phyloP scores from a whole-genome alignment of 805 yeast genomes.

The Cyberlindnera sargentensis region DNA sequence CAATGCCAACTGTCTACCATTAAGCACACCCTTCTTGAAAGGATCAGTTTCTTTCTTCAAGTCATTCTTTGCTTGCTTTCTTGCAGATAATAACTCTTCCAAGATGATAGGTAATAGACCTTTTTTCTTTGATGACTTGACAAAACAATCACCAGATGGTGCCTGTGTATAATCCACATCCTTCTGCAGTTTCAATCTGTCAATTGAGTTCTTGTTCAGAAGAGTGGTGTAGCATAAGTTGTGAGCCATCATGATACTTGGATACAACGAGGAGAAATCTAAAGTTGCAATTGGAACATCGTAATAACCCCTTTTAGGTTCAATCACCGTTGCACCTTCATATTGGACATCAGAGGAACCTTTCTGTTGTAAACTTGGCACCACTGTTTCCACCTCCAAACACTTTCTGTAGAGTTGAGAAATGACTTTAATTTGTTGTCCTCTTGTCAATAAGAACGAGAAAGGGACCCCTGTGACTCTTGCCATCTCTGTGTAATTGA shows the following conservation, averaged over 20 bases:
- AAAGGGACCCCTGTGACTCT: slow-evolving; percentile 99
- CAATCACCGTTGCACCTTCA: slow-evolving; percentile 99
- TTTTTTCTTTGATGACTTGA: slow-evolving; percentile 56
- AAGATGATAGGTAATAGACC: slow-evolving; percentile 92
- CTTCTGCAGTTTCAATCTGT: slow-evolving; percentile 52
- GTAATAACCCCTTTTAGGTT: slow-evolving; percentile 91
- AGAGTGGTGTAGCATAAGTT: slow-evolving; percentile 93
- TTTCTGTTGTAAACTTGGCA: slow-evolving; percentile 77
- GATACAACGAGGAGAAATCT: slow-evolving; percentile 96
- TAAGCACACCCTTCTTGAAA: slow-evolving; percentile 84
- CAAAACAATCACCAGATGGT: slow-evolving; percentile 91
- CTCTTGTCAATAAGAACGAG: slow-evolving; percentile 79
- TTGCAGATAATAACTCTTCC: slow-evolving; percentile 80
- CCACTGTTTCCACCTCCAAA: slow-evolving; percentile 73
- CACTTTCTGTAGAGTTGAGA: slow-evolving; percentile 95
- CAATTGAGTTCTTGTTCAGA: slow-evolving; percentile 60
- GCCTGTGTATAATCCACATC: slow-evolving; percentile 77
- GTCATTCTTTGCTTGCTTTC: slow-evolving; percentile 89
- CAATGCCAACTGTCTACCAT: slow-evolving; percentile 95
- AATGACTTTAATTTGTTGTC: slow-evolving; percentile 96
- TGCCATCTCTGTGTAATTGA: slow-evolving; percentile 98
- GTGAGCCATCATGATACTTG: slow-evolving; percentile 99
- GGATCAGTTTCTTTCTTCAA: slow-evolving; percentile 92
- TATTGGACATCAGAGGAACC: slow-evolving; percentile 85
- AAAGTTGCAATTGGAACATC: slow-evolving; percentile 96